phyloP scores from a whole-genome alignment of 306 rosid species.

The Parietaria judaica region DNA sequence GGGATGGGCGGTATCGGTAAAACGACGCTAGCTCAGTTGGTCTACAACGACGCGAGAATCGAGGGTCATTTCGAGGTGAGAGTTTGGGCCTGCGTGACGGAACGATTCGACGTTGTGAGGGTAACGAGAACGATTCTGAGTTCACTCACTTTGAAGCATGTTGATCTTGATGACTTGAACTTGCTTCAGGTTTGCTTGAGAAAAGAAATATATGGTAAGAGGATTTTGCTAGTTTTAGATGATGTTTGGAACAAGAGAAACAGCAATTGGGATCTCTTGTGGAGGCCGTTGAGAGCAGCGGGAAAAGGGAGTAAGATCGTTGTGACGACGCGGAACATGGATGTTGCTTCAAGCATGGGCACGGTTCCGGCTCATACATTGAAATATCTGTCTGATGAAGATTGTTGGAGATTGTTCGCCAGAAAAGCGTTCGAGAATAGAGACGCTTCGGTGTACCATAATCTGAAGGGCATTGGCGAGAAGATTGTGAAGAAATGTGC shows the following conservation, averaged over 20 bases:
- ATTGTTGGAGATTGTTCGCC: constrained; percentile 35
- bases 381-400: constrained; percentile 22
- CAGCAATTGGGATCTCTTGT: constrained; percentile 36
- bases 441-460: constrained; percentile 7
- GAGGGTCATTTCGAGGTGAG: constrained; percentile 12
- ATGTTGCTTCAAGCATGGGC: constrained; percentile 33
- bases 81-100: constrained; percentile 28
- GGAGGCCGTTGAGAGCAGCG: constrained; percentile 28
- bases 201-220: constrained; percentile 16
- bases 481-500: constrained; percentile 30
- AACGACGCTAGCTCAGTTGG: constrained; percentile 32
- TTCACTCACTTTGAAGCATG: constrained; percentile 13
- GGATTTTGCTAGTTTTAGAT: constrained; percentile 38
- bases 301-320: constrained; percentile 38
- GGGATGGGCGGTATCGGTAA: constrained; percentile 39
- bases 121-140: constrained; percentile 34
- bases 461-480: constrained; percentile 24
- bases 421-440: constrained; percentile 30
- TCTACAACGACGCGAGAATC: constrained; percentile 15
- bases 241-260: constrained; percentile 38
- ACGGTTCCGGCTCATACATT: constrained; percentile 24
- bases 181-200: constrained; percentile 40
- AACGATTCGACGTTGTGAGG: constrained; percentile 23
- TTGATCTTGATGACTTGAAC: constrained; percentile 34
- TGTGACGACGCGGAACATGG: constrained; percentile 33